Conservation (phyloP, 257 asterid species). For the Osmanthus fragrans region DNA sequence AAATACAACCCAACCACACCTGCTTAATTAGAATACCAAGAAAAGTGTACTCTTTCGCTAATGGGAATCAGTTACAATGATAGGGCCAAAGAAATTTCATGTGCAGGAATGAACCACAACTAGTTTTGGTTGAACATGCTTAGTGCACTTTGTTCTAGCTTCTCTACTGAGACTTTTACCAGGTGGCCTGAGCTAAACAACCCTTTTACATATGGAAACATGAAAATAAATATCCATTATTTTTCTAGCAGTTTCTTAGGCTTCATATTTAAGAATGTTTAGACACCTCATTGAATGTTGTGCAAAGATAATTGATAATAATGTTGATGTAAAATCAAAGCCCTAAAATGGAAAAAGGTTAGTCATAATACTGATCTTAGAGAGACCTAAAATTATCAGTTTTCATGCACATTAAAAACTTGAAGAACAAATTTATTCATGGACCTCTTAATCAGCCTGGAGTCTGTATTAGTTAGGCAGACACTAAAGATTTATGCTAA, state of each 20-base stretch:
- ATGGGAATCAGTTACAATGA: not conserved
- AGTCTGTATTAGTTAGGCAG: not conserved
- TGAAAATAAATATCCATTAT: conserved; percentile 6
- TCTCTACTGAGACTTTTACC: conserved; percentile 3
- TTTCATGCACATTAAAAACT: conserved; percentile 8
- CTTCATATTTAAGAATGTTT: conserved; percentile 12
- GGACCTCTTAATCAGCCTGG: conserved; percentile 5
- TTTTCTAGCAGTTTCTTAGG: conserved; percentile 6
- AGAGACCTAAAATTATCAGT: conserved; percentile 14
- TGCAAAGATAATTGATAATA: conserved; percentile 13
- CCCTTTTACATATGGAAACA: conserved; percentile 15
- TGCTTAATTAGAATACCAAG: conserved; percentile 8
- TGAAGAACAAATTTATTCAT: not conserved
- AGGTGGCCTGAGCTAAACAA: conserved; percentile 14
- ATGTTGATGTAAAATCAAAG: not conserved
- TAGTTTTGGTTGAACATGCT: conserved; percentile 12
- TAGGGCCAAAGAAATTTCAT: conserved; percentile 8
- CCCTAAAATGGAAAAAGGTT: conserved; percentile 4
- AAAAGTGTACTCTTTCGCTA: not conserved
- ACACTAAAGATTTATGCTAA: conserved; percentile 12
- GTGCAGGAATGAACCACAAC: conserved; percentile 8
- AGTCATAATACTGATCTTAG: conserved; percentile 1
- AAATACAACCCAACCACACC: conserved; percentile 11
- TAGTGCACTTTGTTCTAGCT: conserved; percentile 10
- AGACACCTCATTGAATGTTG: conserved; percentile 20